Base-by-base conservation (phyloP, 345 rosid species). In the Hirschfeldia incana region DNA sequence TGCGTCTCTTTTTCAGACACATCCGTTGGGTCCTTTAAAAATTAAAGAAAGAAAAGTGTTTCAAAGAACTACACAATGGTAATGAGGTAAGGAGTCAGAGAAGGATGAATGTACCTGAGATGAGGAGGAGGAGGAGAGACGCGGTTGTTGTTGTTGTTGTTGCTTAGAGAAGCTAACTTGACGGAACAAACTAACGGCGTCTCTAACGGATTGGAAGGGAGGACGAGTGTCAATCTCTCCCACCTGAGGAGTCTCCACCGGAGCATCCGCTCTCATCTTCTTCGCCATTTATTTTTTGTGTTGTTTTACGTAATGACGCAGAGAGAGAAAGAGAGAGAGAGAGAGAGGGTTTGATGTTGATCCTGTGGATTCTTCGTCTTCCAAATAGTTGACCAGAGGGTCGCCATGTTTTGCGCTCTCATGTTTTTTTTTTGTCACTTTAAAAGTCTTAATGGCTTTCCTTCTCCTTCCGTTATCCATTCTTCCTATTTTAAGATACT, bases 181-280 rank as follows among this genome's bases (percentile, higher is more conserved):
- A 3, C 94, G 93, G 68, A 91, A 95, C 46, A 93, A 84, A 76
- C 85, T 90, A 70, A 95, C 90, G n/a, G 99, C 98, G 17, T 90
- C 99, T 83, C 82, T 90, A 39, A 94, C 99, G 32, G 98, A 94
- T 82, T 89, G 89, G 76, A 92, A 90, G 0, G 98, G 99, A 37
- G 95, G 81, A 70, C 88, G 82, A 2, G 98, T 91, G 85, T 95
- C 99, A 53, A 92, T 92, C 88, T 94, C 99, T 69, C 99, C 97
- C 12, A 91, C 97, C 12, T 76, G 63, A 75, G 75, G 65, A 76
- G 81, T 26, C 70, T 79, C 78, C 49, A 65, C 72, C 76, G 63
- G 77, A 80, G 72, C 67, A 73, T 73, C 82, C 29, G 34, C 59
- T 15, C 86, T 73, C 33, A 86, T 66, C 75, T 85, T 88, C 68